These are phyloP conservation scores for Talaromyces sp. DNA, from an alignment of 2,329 filamentous ascomycete genomes.

Conservation along the genomic window DNA sequence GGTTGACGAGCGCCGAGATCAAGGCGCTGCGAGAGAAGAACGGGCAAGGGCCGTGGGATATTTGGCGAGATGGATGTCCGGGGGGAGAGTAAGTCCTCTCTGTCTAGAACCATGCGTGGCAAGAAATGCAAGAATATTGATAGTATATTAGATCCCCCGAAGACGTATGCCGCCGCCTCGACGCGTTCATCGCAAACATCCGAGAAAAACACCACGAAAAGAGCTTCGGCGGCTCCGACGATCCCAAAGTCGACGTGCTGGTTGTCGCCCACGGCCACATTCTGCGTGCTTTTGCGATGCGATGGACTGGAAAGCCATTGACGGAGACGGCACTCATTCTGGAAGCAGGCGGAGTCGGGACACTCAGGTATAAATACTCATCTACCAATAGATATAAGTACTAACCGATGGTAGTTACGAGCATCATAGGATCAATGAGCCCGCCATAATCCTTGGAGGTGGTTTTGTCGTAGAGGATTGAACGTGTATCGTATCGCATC, in stretches of 20 bases:
- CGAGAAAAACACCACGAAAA: constrained; percentile 59
- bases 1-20: constrained; percentile 68
- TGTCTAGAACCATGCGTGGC: no score
- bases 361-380: constrained; percentile 57
- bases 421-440: constrained; percentile 70
- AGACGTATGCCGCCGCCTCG: constrained; percentile 67
- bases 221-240: constrained; percentile 52
- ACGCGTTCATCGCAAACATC: constrained; percentile 71
- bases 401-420: constrained; percentile 57
- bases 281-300: constrained; percentile 77
- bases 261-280: constrained; percentile 90
- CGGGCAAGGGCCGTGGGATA: constrained; percentile 66
- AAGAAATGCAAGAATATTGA: no score
- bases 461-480: constrained; percentile 51
- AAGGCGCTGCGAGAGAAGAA: constrained; percentile 50
- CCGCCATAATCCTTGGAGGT: constrained; percentile 71
- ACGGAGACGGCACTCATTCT: constrained; percentile 72
- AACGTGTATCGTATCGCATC: neutral
- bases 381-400: neutral
- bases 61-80: constrained; percentile 83
- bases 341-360: constrained; percentile 83
- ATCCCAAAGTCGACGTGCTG: constrained; percentile 59
- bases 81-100: constrained; percentile 68
- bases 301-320: constrained; percentile 72
- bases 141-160: constrained; percentile 57